Evolutionary conservation across 176 grass and related monocot species (phyloP).

Genomic region (Leersia perrieri): DNA sequence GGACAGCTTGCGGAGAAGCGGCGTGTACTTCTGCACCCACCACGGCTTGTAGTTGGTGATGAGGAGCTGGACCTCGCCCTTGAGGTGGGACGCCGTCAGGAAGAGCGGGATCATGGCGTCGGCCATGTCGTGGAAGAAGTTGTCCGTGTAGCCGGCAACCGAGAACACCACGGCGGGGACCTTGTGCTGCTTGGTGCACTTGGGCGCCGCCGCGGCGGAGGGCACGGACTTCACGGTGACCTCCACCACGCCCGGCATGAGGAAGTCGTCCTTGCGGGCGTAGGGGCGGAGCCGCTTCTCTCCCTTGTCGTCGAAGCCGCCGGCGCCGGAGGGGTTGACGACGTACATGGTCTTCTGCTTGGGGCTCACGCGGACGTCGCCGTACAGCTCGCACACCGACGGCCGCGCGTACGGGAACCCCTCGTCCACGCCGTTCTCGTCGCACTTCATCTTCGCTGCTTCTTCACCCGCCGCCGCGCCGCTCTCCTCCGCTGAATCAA

Average conservation of each 20-base stretch:
- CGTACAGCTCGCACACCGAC: conserved; percentile 54
- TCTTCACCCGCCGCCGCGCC: not conserved
- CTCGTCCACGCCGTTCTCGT: conserved; percentile 56
- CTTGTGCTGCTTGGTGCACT: conserved; percentile 45
- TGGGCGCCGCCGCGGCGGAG: not conserved
- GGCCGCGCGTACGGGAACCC: conserved; percentile 64
- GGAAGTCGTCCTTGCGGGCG: conserved; percentile 60
- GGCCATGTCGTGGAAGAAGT: conserved; percentile 83
- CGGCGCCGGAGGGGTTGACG: conserved; percentile 33
- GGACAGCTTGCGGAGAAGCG: conserved; percentile 56
- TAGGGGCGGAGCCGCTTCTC: conserved; percentile 50
- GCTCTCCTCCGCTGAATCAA: not conserved
- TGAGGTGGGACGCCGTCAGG: conserved; percentile 47
- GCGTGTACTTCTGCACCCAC: conserved; percentile 68
- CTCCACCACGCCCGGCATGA: conserved; percentile 46
- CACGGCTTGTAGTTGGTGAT: conserved; percentile 60
- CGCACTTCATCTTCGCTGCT: conserved; percentile 45
- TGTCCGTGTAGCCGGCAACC: conserved; percentile 62
- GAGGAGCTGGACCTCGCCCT: conserved; percentile 70
- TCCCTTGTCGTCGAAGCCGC: conserved; percentile 29
- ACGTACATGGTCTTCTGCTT: conserved; percentile 52
- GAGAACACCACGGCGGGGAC: conserved; percentile 68
- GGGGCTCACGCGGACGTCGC: conserved; percentile 57
- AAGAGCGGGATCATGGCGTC: conserved; percentile 68
- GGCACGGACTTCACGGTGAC: conserved; percentile 50